Base-by-base conservation (phyloP, 768 basidiomycete genomes). In the Piloderma croceum region DNA sequence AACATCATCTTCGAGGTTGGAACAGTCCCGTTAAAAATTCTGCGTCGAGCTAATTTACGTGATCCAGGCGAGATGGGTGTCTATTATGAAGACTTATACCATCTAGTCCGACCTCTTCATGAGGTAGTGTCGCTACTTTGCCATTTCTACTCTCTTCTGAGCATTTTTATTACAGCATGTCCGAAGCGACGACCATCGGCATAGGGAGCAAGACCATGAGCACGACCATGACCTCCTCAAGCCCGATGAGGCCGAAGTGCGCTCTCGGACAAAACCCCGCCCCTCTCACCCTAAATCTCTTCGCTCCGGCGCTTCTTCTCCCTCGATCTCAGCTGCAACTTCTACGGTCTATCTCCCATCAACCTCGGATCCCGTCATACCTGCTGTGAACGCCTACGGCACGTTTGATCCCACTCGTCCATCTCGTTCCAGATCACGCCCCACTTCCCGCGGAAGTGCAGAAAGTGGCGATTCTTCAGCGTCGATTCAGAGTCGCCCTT, bases 21-120 rank as follows among this genome's bases (percentile, higher is more conserved):
- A 39, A 12, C 23, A 10, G 12, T 15, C 37, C 15, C 15, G 17
- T 29, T 19, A 10, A 41, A 3, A 37, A 22, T 11, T 40, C 39
- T 32, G 19, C 27, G 15, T 10, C 11, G 39, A 11, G 24, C 18
- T 35, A 27, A 24, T 46, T 27, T 35, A 3, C n/a, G 17, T 37
- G 22, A 6, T 29, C 4, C 42, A 75, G 75, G 76, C 1, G 80
- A 80, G 57, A 57, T 70, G 9, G 77, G 77, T 0, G 76, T 79
- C 22, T 77, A 76, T 45, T 80, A 77, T 46, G 72, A 77, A 45
- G 80, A 82, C 47, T 60, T 83, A 2, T 81, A 79, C 46, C 68
- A 68, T 29, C 61, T 79, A 3, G 64, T 81, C 29, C 63, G 65
- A 19, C 77, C 79, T 1, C 63, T 81, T 12, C 80, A 80, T 50